phyloP scores from a whole-genome alignment of 2,329 filamentous ascomycete species.

The Ophiostoma australiae region DNA sequence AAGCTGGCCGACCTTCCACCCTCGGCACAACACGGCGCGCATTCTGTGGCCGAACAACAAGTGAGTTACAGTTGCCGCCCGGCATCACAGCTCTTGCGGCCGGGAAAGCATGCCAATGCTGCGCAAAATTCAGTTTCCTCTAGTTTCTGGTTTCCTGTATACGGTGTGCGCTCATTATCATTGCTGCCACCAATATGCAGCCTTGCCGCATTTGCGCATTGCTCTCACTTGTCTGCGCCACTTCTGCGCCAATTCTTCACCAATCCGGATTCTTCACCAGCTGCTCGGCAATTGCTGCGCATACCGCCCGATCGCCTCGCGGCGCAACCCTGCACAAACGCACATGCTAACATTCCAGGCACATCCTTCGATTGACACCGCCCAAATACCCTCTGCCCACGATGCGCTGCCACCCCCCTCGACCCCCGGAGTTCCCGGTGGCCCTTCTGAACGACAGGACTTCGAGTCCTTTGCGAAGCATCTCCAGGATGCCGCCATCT shows the following conservation, averaged over 20 bases:
- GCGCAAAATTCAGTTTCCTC: not conserved
- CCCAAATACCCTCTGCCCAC: constrained; percentile 21
- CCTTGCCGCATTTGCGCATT: not conserved
- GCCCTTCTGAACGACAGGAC: constrained; percentile 47
- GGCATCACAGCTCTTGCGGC: not conserved
- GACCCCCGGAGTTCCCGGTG: constrained; percentile 26
- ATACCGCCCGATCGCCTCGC: not conserved
- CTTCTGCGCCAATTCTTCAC: not conserved
- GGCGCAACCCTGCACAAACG: not conserved
- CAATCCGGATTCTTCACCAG: not conserved
- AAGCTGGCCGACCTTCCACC: constrained; percentile 30
- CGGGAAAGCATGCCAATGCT: not conserved
- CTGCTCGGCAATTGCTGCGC: not conserved
- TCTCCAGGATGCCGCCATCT: constrained; percentile 63
- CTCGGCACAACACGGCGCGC: not conserved
- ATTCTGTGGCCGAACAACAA: constrained; percentile 2
- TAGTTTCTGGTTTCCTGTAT: not conserved
- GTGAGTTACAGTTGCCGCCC: not conserved
- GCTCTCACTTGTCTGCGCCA: not conserved
- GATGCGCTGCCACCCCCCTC: constrained; percentile 22
- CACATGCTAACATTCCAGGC: not conserved
- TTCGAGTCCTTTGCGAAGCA: constrained; percentile 64
- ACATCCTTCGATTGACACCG: not conserved
- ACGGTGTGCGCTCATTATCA: not conserved
- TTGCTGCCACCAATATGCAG: not conserved